A percentile compares a stretch with the other conserved stretches of the same genome.
Conservation (phyloP, 1,139 yeast genomes). For the Waltiozyma sp. region DNA sequence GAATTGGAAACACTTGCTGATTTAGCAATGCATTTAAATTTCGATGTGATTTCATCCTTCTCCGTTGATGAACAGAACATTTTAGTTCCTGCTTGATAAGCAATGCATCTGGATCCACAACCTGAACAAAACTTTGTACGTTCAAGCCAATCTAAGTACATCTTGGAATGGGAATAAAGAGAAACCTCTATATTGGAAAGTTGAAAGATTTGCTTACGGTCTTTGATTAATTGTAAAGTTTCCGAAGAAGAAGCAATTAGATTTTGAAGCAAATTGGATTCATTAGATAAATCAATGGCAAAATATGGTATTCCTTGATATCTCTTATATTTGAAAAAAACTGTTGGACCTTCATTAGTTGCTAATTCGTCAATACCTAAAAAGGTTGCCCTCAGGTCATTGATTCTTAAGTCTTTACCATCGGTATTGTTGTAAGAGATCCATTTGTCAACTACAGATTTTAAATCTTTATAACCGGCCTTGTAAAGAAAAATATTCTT, state of each 20-base stretch:
- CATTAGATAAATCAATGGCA: slow-evolving; percentile 54
- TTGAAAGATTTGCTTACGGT: slow-evolving; percentile 18
- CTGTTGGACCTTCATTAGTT: slow-evolving; percentile 8
- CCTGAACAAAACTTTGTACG: slow-evolving; percentile 79
- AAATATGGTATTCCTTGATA: slow-evolving; percentile 68
- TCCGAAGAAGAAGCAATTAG: not conserved
- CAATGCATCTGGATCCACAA: slow-evolving; percentile 64
- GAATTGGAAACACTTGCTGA: slow-evolving; percentile 38
- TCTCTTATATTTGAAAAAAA: slow-evolving; percentile 24
- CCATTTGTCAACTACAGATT: slow-evolving; percentile 9
- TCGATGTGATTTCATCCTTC: slow-evolving; percentile 14
- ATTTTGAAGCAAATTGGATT: slow-evolving; percentile 2
- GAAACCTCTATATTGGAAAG: slow-evolving; percentile 43
- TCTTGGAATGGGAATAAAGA: slow-evolving; percentile 68
- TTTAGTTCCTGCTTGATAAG: slow-evolving; percentile 78
- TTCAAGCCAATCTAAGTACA: slow-evolving; percentile 77
- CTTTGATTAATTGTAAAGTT: slow-evolving; percentile 3
- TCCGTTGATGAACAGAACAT: slow-evolving; percentile 39
- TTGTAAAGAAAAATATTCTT: slow-evolving; percentile 5
- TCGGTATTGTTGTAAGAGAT: slow-evolving; percentile 7
- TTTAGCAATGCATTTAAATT: slow-evolving; percentile 40
- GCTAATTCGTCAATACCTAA: slow-evolving; percentile 62
- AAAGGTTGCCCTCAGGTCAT: slow-evolving; percentile 35
- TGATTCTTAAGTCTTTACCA: slow-evolving; percentile 12
- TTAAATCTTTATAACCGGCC: slow-evolving; percentile 9